These are phyloP conservation scores for Fraxinus dipetala DNA, from an alignment of 305 asterid species.

Conservation along the genomic window DNA sequence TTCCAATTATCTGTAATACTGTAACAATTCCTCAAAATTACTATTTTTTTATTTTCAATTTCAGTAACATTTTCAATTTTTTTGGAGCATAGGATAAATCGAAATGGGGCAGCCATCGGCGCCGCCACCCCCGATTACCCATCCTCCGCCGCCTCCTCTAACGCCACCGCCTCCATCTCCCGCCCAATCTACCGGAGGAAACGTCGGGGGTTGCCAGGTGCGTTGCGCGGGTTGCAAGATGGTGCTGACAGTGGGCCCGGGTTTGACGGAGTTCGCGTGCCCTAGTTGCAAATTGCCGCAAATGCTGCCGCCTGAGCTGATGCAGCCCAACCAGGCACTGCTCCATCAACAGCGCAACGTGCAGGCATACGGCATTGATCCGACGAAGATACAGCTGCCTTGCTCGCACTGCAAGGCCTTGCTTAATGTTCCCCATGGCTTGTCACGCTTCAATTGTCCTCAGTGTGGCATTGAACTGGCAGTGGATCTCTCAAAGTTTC, in stretches of 20 bases:
- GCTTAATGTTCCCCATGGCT: constrained; percentile 88
- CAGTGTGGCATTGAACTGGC: constrained; percentile 75
- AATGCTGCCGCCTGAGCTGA: constrained; percentile 90
- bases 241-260: constrained; percentile 72
- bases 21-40: background rate
- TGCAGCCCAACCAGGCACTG: constrained; percentile 38
- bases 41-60: background rate
- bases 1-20: background rate
- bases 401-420: constrained; percentile 90
- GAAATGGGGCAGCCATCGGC: constrained; percentile 74
- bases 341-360: constrained; percentile 47
- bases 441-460: constrained; percentile 79
- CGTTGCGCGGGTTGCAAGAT: constrained; percentile 95
- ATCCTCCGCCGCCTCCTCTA: constrained; percentile 42
- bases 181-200: constrained; percentile 9
- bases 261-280: constrained; percentile 85
- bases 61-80: background rate
- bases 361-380: constrained; percentile 85
- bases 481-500: constrained; percentile 62
- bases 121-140: constrained; percentile 65
- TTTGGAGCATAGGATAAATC: background rate
- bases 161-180: constrained; percentile 38
- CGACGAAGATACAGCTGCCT: constrained; percentile 94
- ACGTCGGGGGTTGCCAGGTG: constrained; percentile 66
- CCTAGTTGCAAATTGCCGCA: constrained; percentile 92